Evolutionary conservation across 192 early-diverging fungal species (phyloP).

Genomic region (Rhizophagus clarus): DNA sequence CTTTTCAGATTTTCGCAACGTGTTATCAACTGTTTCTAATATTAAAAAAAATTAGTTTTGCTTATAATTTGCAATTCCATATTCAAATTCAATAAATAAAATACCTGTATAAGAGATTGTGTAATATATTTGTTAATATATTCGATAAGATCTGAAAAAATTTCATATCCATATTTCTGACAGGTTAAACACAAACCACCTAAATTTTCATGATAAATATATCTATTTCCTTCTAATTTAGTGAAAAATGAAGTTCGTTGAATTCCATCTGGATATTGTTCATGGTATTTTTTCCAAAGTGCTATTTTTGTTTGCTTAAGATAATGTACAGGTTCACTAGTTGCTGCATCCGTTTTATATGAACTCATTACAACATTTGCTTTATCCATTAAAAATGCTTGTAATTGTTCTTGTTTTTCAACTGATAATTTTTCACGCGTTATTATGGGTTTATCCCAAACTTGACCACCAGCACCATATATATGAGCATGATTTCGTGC

Average conservation of each 20-base stretch:
- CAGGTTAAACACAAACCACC: no score
- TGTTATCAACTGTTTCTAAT: not conserved
- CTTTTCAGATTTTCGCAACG: not conserved
- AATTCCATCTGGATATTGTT: not conserved
- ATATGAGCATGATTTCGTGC: no score
- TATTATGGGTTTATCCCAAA: no score
- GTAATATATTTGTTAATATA: not conserved
- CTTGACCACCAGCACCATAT: no score
- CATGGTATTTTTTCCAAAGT: conserved; percentile 1
- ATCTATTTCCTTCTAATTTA: not conserved
- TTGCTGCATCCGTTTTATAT: no score
- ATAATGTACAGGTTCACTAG: no score
- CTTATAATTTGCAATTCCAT: not conserved
- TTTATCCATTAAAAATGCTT: no score
- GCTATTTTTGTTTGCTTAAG: not conserved
- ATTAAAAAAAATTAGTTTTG: not conserved
- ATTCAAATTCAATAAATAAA: not conserved
- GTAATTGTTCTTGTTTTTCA: no score
- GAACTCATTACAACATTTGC: no score
- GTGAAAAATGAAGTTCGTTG: not conserved
- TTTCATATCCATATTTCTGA: not conserved
- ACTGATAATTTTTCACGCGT: no score
- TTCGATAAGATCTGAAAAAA: not conserved
- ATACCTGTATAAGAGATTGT: not conserved
- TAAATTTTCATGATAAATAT: conserved; percentile 4